Conservation (phyloP, 1,284 basidiomycete genomes). For the Somion occarium region DNA sequence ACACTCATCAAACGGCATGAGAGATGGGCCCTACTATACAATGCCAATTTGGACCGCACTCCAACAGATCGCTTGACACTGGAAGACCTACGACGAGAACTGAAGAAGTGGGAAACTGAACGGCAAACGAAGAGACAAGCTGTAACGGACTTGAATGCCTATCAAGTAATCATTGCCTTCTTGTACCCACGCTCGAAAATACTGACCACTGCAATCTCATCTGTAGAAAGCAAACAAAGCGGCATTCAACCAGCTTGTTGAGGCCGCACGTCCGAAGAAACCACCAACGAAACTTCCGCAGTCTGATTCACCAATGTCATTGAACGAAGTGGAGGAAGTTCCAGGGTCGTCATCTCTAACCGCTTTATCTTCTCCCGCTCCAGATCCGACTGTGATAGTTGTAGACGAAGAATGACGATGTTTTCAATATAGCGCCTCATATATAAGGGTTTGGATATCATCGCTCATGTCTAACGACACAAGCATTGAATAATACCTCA, state of each 20-base stretch:
- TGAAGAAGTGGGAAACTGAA: slow-evolving; percentile 58
- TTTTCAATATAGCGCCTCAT: no score
- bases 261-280: slow-evolving; percentile 32
- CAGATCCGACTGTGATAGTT: no score
- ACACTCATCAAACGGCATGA: slow-evolving; percentile 53
- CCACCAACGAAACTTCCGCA: not conserved
- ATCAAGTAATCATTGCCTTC: slow-evolving; percentile 38
- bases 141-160: slow-evolving; percentile 35
- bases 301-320: no score
- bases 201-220: slow-evolving; percentile 1
- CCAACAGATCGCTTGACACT: slow-evolving; percentile 39
- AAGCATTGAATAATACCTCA: no score
- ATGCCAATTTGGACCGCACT: slow-evolving; percentile 66
- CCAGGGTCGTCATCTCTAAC: no score
- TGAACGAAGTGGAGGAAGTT: no score
- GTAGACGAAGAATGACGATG: no score
- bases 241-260: slow-evolving; percentile 39
- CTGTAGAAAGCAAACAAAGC: slow-evolving; percentile 38
- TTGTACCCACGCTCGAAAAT: not conserved
- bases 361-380: no score
- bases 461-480: no score
- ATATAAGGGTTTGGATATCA: no score
- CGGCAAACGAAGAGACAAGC: slow-evolving; percentile 33
- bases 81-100: slow-evolving; percentile 43
- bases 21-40: slow-evolving; percentile 65